These are phyloP conservation scores for Nakazawaea siamensis DNA, from an alignment of 805 yeast species.

Conservation along the genomic window DNA sequence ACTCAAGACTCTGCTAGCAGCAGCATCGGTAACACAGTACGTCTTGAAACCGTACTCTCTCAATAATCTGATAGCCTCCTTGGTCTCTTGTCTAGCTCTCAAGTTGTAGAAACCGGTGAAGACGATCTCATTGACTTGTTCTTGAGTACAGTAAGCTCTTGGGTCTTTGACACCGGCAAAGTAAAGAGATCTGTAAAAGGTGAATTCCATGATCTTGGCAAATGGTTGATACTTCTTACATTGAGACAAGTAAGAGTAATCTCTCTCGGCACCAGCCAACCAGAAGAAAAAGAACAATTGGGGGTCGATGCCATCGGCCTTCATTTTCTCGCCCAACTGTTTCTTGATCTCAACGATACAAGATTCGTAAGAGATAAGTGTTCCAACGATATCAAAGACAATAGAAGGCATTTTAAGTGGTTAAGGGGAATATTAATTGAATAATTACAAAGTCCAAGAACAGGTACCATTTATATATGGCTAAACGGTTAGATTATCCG, in stretches of 20 bases:
- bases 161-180: constrained; percentile 22
- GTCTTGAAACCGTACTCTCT: constrained; percentile 22
- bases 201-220: constrained; percentile 17
- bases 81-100: constrained; percentile 20
- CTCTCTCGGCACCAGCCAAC: constrained; percentile 13
- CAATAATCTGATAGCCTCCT: constrained; percentile 19
- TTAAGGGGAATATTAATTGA: too few relatives aligned
- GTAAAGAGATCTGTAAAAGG: constrained; percentile 19
- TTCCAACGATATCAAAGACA: constrained; percentile 22
- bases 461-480: too few relatives aligned
- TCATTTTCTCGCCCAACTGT: constrained; percentile 18
- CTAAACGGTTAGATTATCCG: too few relatives aligned
- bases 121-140: constrained; percentile 17
- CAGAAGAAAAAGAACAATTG: constrained; percentile 11
- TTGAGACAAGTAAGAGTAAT: constrained; percentile 13
- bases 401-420: constrained; percentile 18
- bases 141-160: constrained; percentile 18
- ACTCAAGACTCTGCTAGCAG: constrained; percentile 19
- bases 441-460: too few relatives aligned
- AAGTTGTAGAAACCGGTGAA: constrained; percentile 18
- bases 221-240: constrained; percentile 17
- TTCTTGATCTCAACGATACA: constrained; percentile 16
- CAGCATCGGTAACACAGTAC: constrained; percentile 24
- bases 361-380: constrained; percentile 20
- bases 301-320: constrained; percentile 15